Evolutionary conservation across 164 flowering plant species (phyloP), one percentile per base, ranked within the genome.

Genomic region (Annona cherimola): DNA sequence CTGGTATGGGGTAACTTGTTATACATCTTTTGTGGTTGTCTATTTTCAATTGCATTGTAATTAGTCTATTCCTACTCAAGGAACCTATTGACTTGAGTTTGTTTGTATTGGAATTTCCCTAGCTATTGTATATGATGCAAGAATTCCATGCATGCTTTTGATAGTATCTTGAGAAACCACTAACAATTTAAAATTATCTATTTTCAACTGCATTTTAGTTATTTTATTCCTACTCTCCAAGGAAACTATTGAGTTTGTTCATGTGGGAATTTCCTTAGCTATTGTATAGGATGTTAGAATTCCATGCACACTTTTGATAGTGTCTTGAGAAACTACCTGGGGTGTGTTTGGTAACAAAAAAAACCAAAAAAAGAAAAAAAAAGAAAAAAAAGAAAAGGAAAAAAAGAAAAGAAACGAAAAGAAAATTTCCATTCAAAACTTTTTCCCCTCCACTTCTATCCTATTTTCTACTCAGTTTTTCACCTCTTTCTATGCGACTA

Each of bases 1-100:
- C 97, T 92, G 99, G 99, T 79, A 7, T 61, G 74, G 65, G 8
- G 20, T 16, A 44, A 16, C 67, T 61, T 67, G 57, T 50, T 50
- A 11, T 50, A 50, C 9, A 16, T 16, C 57, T 50, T 50, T 2
- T 50, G 3, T 50, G 18, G 57, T 9, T 50, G 57, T 50, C 57
- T 50, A 9, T 11, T 50, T 50, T 7, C 55, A 73, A 40, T 42
- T 44, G 42, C 44, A 35, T 54, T 46, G 9, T 71, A 18, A 20
- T 12, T 50, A 45, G 45, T 39, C 45, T 5, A 45, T 60, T 1
- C 63, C 7, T 70, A n/a, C 26, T 14, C 35, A 41, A 26, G 42
- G 5, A 43, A 41, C 35, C 39, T 6, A 12, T 26, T 19, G 40
- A 35, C 43, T 41, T 64, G 11, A 11, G 39, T 64, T 64, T 41